Base-by-base conservation (phyloP, 129 eudicot species). In the Scalesia atractyloides region DNA sequence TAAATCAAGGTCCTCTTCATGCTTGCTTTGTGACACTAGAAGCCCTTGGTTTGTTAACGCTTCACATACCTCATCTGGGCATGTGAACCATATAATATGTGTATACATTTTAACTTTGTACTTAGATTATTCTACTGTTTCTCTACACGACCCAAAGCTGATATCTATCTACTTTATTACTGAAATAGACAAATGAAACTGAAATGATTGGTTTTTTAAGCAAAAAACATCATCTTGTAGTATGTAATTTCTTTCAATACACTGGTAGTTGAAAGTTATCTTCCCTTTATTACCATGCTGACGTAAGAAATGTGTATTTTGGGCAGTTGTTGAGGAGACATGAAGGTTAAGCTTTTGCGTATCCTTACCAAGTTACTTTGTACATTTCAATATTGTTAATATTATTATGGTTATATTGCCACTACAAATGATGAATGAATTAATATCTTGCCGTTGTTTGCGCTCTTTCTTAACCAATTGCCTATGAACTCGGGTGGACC, bases 261-360 rank as follows among this genome's bases (percentile, higher is more conserved):
- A 33, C 20, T 6, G 20, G 15, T 15, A 61, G 44, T 19, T 61
- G 46, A 62, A 34, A 62, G 18, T 62, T 62, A 62, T 62, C 22
- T 67, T 24, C 72, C 14, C 39, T 67, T 66, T 67, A 22, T 48
- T 49, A 17, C n/a, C 37, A 20, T 49, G 69, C 68, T 59, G 41
- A 72, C 20, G 30, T 57, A 41, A 41, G 57, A 57, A 54, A 58
- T 72, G 30, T 10, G 1, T 70, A 13, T 16, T 70, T 69, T 80
- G 8, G 79, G 77, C 88, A 85, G 88, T 76, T 49, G 24, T 65
- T 5, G 44, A 39, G 70, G 63, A 75, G 83, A 76, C 59, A 86
- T 86, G 91, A 86, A 86, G 80, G 91, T 86, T 65, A 86, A 89
- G 73, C 80, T 86, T 77, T 73, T 89, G 71, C 91, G 92, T 87